Percentiles rank a stretch among this genome's conserved stretches.
Evolutionary conservation across 768 basidiomycete species (phyloP).

Genomic region (Rhodotorula sphaerocarpa): DNA sequence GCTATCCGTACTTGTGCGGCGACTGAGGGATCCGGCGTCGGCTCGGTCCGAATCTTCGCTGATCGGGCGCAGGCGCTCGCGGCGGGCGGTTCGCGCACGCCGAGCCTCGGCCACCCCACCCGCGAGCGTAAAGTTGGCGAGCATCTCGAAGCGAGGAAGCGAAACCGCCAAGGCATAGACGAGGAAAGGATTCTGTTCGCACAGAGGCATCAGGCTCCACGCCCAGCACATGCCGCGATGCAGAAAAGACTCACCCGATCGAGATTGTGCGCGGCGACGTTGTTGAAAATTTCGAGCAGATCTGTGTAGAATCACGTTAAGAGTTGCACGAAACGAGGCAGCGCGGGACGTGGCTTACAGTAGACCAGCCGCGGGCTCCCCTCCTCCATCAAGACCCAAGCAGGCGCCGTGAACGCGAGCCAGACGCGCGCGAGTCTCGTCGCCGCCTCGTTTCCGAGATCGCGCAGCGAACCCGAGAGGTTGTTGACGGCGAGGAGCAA

Average conservation of each 20-base stretch:
- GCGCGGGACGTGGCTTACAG: slow-evolving; percentile 53
- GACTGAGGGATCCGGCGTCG: slow-evolving; percentile 43
- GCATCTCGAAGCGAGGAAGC: slow-evolving; percentile 75
- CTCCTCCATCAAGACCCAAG: slow-evolving; percentile 84
- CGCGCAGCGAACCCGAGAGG: slow-evolving; percentile 73
- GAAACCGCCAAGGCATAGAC: slow-evolving; percentile 76
- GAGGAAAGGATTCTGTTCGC: slow-evolving; percentile 79
- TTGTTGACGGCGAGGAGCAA: slow-evolving; percentile 85
- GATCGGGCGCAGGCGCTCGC: neutral
- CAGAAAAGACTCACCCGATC: slow-evolving; percentile 36
- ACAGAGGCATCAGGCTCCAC: neutral
- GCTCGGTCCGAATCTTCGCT: neutral
- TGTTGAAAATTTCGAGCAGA: slow-evolving; percentile 78
- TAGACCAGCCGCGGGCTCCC: slow-evolving; percentile 87
- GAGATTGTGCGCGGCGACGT: slow-evolving; percentile 67
- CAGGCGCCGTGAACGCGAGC: slow-evolving; percentile 78
- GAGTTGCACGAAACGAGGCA: too few species aligned
- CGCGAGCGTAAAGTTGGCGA: slow-evolving; percentile 83
- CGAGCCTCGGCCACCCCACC: slow-evolving; percentile 78
- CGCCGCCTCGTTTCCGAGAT: slow-evolving; percentile 69
- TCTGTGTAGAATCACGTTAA: slow-evolving; percentile 7
- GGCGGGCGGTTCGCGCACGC: slow-evolving; percentile 45
- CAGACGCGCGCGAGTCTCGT: slow-evolving; percentile 80
- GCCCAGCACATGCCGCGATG: too few species aligned
- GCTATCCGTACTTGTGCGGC: slow-evolving; percentile 54